Evolutionary conservation across 1,139 yeast genomes (phyloP), one percentile per base, ranked within the genome.

Genomic region (Yamadazyma atmosphaerica): DNA sequence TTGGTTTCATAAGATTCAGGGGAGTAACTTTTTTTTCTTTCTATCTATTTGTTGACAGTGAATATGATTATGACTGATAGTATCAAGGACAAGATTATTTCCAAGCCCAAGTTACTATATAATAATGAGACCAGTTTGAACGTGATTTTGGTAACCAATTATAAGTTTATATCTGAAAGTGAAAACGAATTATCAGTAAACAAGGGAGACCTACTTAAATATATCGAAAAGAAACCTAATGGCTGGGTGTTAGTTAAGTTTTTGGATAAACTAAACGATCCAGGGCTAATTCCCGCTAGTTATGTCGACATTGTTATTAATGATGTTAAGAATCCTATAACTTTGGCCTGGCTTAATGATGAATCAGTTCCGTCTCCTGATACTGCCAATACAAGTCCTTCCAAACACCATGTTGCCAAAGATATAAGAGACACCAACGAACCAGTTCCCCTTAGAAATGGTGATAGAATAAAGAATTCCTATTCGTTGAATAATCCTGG

Each of bases 291-390:
- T 4, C 77, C 75, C 4, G 72, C 74, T 2, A 52, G 58, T 23
- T 70, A 69, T 44, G 72, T 68, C n/a, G 74, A 68, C 41, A 70
- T 71, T 33, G 74, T 72, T n/a, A 59, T 68, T 18, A 70, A 70
- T 44, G 75, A 70, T 48, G 46, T 58, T 9, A 46, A 51, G 10
- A 59, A 65, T 39, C 76, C 75, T 7, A 51, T 70, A 14, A 63
- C 70, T 4, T 46, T 64, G 30, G 50, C 49, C 33, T 71, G 76
- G 76, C 54, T 70, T 16, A 61, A 56, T 29, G 59, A 47, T 16
- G 34, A 35, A 14, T 13, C 16, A 13, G 16, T 3, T 4, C 22
- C 5, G 6, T 9, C 25, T n/a, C 4, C 17, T 32, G 7, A 16
- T 23, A 27, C 13, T 9, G 26, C 18, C 27, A 18, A 4, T n/a